A percentile compares a stretch with the other conserved stretches of the same genome.
phyloP scores from a whole-genome alignment of 495 filamentous ascomycete genomes.

The Penicillium daleae region DNA sequence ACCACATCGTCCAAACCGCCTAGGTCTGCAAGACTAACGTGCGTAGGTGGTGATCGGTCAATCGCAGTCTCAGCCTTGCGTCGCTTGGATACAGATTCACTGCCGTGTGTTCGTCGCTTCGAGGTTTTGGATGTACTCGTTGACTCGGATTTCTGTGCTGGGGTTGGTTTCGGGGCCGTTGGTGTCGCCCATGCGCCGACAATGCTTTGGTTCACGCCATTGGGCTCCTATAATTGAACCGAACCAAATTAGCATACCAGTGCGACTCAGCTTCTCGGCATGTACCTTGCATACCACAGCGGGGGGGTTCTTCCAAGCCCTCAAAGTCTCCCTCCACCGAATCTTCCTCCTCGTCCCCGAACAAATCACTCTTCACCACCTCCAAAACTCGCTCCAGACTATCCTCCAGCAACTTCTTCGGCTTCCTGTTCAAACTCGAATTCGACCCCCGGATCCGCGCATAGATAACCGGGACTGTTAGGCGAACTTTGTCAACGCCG shows the following conservation, averaged over 20 bases:
- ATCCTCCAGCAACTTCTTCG: slow-evolving; percentile 79
- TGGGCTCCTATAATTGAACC: slow-evolving; percentile 51
- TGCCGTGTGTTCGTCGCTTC: slow-evolving; percentile 61
- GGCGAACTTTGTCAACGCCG: slow-evolving; percentile 39
- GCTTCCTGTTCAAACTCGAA: slow-evolving; percentile 77
- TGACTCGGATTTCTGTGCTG: slow-evolving; percentile 39
- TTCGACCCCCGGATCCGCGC: slow-evolving; percentile 81
- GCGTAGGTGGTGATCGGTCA: slow-evolving; percentile 72
- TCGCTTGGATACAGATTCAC: slow-evolving; percentile 70
- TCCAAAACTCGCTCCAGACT: slow-evolving; percentile 84
- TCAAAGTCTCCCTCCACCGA: slow-evolving; percentile 68
- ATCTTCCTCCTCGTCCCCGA: slow-evolving; percentile 54
- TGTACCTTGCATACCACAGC: slow-evolving; percentile 33
- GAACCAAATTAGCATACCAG: slow-evolving; percentile 11
- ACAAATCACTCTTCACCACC: slow-evolving; percentile 67
- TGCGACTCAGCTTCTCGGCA: neutral
- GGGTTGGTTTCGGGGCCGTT: slow-evolving; percentile 32
- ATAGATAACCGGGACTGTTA: slow-evolving; percentile 69
- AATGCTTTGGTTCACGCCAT: slow-evolving; percentile 76
- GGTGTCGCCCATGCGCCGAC: slow-evolving; percentile 66
- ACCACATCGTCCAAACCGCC: slow-evolving; percentile 85
- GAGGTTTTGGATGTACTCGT: slow-evolving; percentile 34
- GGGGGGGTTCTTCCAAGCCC: slow-evolving; percentile 55
- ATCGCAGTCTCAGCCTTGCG: slow-evolving; percentile 58
- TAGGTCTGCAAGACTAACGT: slow-evolving; percentile 77